Conservation (phyloP, 176 grass and related monocot species). For the Cymbopogon citratus region DNA sequence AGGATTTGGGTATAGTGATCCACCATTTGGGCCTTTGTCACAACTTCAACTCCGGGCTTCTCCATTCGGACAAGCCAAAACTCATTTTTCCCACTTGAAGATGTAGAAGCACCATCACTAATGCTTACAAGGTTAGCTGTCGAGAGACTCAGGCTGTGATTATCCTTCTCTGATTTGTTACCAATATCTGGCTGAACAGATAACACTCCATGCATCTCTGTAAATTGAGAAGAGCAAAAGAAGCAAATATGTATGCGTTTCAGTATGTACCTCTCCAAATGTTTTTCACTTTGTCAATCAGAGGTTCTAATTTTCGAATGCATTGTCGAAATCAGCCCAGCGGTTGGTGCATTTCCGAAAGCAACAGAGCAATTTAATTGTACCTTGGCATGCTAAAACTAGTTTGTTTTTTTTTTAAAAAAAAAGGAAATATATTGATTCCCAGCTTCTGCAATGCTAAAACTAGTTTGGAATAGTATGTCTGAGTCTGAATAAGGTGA, state of each 20-base stretch:
- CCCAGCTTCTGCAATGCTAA: no score
- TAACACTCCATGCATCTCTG: constrained; percentile 58
- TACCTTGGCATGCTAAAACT: not conserved
- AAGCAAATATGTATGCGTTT: not conserved
- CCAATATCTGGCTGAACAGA: constrained; percentile 43
- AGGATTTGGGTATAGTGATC: constrained; percentile 74
- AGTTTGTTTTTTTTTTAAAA: no score
- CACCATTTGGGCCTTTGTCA: constrained; percentile 85
- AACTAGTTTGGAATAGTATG: not conserved
- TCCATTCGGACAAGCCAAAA: constrained; percentile 78
- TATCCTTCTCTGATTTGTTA: constrained; percentile 39
- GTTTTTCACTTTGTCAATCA: not conserved
- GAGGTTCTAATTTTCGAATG: not conserved
- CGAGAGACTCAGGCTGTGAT: not conserved
- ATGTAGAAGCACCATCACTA: constrained; percentile 24
- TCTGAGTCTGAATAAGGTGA: not conserved
- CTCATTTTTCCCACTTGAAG: constrained; percentile 42
- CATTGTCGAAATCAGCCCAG: not conserved
- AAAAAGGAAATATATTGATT: no score
- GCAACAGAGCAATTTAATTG: not conserved
- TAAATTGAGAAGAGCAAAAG: constrained; percentile 15
- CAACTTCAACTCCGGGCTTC: constrained; percentile 77
- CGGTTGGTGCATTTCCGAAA: not conserved
- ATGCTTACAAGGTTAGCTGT: constrained; percentile 22
- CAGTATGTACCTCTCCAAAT: constrained; percentile 1